Base-by-base conservation (phyloP, 169 alveolate species). In the Plasmodium gaboni region DNA sequence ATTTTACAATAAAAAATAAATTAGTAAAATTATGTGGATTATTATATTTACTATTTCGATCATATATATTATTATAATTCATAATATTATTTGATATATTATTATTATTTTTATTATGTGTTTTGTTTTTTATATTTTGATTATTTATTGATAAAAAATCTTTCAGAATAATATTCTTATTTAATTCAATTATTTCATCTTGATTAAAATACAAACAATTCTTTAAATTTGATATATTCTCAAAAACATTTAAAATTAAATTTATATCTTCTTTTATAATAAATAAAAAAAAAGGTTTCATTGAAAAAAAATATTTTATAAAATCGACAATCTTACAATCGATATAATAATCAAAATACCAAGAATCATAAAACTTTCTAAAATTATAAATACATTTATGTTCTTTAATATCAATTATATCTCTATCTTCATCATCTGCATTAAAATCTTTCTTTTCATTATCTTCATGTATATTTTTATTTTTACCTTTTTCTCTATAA, bases 301-400 rank as follows among this genome's bases (percentile, higher is more conserved):
- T 67, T 24, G 17, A 26, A 10, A 48, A 22, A 86, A 86, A 86
- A 71, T 86, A 71, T 4, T 59, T 26, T 13, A 86, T 22, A 63
- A 86, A 86, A 61, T 63, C 57, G 10, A 48, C 38, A 12, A 86
- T 46, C 26, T 86, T 86, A 53, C 86, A 70, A 28, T 69, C 87
- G 19, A 86, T 55, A 64, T 65, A 86, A 60, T 70, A 86, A 42
- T 86, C 92, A 50, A 86, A 86, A 73, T 86, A 86, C 92, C 92
- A 86, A 2, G 71, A 24, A 67, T 86, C 92, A 10, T 70, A 64
- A 73, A 71, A 86, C n/a, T 13, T 86, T 28, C 60, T 71, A 86
- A 86, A 86, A 38, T 86, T 72, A 55, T 86, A 86, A 13, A 86
- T 70, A 65, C 92, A 86, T 71, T 71, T 86, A 59, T 60, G 60